Conservation (phyloP, 2,329 filamentous ascomycete genomes). For the Sclerotinia subarctica region DNA sequence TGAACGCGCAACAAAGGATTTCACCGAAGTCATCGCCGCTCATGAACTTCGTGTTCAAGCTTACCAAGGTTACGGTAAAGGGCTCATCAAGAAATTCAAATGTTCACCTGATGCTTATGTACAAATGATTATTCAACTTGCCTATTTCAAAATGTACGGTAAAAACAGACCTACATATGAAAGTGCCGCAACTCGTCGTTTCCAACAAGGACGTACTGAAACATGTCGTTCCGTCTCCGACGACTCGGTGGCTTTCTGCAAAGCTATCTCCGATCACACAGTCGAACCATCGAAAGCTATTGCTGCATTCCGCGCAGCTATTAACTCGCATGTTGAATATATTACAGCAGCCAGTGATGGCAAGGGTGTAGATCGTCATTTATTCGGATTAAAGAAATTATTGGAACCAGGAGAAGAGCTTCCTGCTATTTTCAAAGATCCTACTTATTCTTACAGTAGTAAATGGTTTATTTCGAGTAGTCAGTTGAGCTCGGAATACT, state of each 20-base stretch:
- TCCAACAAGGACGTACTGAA: constrained; percentile 94
- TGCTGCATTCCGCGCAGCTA: constrained; percentile 75
- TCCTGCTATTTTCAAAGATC: constrained; percentile 82
- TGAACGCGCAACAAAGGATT: constrained; percentile 73
- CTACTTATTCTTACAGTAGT: constrained; percentile 76
- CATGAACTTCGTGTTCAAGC: constrained; percentile 93
- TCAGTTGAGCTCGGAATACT: constrained; percentile 93
- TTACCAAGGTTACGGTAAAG: constrained; percentile 97
- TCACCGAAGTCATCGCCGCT: constrained; percentile 73
- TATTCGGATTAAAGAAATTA: constrained; percentile 95
- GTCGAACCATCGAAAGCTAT: constrained; percentile 63
- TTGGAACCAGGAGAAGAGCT: constrained; percentile 76
- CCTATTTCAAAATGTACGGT: constrained; percentile 99
- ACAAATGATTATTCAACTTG: constrained; percentile 97
- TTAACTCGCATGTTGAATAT: constrained; percentile 83
- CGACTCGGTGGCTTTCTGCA: constrained; percentile 86
- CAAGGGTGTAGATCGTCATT: constrained; percentile 89
- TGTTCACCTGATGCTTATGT: constrained; percentile 97
- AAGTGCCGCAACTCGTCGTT: constrained; percentile 88
- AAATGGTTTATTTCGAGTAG: constrained; percentile 88
- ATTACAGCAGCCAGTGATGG: constrained; percentile 86
- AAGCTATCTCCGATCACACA: constrained; percentile 71
- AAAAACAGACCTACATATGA: constrained; percentile 97
- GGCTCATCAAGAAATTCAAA: constrained; percentile 98
- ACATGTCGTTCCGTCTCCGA: constrained; percentile 91